phyloP scores from a whole-genome alignment of 2,329 filamentous ascomycete species.

The Aspergillus pseudoglaucus region DNA sequence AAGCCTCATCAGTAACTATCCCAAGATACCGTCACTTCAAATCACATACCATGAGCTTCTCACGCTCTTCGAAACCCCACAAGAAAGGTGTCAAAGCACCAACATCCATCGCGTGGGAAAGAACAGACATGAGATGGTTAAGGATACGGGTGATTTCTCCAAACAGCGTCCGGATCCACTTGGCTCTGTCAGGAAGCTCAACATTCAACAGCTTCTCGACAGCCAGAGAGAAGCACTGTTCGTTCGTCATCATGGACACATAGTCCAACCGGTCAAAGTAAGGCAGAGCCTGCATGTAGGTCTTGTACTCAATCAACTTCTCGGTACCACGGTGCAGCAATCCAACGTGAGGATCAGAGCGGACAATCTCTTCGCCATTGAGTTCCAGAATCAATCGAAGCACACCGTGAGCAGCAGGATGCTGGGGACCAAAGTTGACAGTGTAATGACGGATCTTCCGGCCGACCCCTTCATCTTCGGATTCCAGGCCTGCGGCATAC shows the following conservation, averaged over 20 bases:
- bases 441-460: constrained; percentile 98
- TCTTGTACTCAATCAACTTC: constrained; percentile 99
- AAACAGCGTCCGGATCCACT: constrained; percentile 95
- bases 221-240: constrained; percentile 91
- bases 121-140: constrained; percentile 96
- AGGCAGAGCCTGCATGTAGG: constrained; percentile 92
- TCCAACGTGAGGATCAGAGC: constrained; percentile 93
- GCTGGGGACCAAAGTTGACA: constrained; percentile 98
- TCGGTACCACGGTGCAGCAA: constrained; percentile 94
- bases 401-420: constrained; percentile 97
- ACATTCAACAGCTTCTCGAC: constrained; percentile 98
- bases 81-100: constrained; percentile 95
- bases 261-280: constrained; percentile 99
- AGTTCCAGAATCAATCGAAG: constrained; percentile 94
- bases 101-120: constrained; percentile 98
- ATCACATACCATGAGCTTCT: constrained; percentile 89
- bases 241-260: constrained; percentile 99
- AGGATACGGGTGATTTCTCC: constrained; percentile 88
- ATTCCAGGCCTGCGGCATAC: constrained; percentile 43
- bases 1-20: constrained; percentile 11
- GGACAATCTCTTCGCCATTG: constrained; percentile 94
- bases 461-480: constrained; percentile 35
- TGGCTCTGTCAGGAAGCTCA: constrained; percentile 89
- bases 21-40: not conserved
- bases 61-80: constrained; percentile 99